phyloP scores from a whole-genome alignment of 2,329 filamentous ascomycete genomes.

The Hymenoscyphus occultus region DNA sequence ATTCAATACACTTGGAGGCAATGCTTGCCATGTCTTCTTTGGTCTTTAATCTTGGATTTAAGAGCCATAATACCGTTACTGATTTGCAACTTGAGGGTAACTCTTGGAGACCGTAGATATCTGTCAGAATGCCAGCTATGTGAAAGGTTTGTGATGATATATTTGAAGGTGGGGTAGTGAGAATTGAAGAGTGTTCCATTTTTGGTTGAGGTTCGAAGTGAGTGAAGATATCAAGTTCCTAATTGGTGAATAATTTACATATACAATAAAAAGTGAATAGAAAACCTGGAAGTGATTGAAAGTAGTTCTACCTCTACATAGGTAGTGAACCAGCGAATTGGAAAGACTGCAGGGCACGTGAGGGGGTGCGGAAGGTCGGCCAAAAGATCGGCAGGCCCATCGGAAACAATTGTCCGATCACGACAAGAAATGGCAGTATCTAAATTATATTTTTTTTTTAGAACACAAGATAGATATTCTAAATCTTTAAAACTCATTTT shows the following conservation, averaged over 20 bases:
- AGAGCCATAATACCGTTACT: conserved; percentile 83
- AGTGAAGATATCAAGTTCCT: no score
- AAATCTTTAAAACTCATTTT: no score
- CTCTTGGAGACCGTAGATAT: conserved; percentile 78
- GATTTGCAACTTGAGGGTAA: conserved; percentile 51
- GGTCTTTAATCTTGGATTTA: conserved; percentile 73
- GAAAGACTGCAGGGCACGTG: neutral
- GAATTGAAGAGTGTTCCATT: neutral
- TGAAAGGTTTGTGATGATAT: conserved; percentile 65
- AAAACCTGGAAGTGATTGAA: neutral
- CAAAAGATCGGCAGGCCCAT: neutral
- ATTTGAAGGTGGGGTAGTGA: conserved; percentile 14
- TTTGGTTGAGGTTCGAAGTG: neutral
- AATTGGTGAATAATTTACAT: no score
- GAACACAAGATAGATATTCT: no score
- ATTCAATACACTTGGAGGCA: conserved; percentile 64
- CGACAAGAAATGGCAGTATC: no score
- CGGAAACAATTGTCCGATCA: neutral
- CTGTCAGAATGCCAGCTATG: conserved; percentile 75
- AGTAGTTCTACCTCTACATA: neutral
- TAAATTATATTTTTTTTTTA: no score
- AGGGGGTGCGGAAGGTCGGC: neutral
- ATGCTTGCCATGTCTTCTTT: conserved; percentile 74
- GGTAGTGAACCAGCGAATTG: neutral
- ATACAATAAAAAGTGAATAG: neutral